Conservation (phyloP, 768 basidiomycete species). For the Vishniacozyma victoriae region DNA sequence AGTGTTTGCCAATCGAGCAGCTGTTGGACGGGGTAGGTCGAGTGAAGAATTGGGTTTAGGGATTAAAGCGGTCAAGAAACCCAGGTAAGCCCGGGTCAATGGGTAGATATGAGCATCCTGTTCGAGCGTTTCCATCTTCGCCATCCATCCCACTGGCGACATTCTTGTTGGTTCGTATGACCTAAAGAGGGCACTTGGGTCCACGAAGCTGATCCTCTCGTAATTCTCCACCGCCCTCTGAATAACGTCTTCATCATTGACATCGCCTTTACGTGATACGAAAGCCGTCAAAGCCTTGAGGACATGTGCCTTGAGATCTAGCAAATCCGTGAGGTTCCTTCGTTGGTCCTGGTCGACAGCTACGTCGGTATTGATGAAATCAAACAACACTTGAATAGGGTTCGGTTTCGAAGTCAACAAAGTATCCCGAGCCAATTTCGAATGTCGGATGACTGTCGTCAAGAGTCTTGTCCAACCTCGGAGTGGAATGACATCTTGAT, state of each 20-base stretch:
- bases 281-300: slow-evolving; percentile 35
- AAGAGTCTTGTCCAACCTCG: slow-evolving; percentile 34
- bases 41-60: slow-evolving; percentile 30
- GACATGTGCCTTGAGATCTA: slow-evolving; percentile 27
- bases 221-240: slow-evolving; percentile 27
- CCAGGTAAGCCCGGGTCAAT: slow-evolving; percentile 79
- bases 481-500: slow-evolving; percentile 24
- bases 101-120: slow-evolving; percentile 72
- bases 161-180: slow-evolving; percentile 17
- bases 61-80: slow-evolving; percentile 72
- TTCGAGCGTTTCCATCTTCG: slow-evolving; percentile 84
- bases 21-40: slow-evolving; percentile 48
- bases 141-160: slow-evolving; percentile 49
- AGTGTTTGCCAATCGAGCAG: slow-evolving; percentile 60
- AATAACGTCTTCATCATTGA: slow-evolving; percentile 24
- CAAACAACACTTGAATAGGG: slow-evolving; percentile 32
- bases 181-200: slow-evolving; percentile 19
- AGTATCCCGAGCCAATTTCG: slow-evolving; percentile 22
- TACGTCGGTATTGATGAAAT: slow-evolving; percentile 36
- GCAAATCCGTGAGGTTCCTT: slow-evolving; percentile 21
- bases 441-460: slow-evolving; percentile 29
- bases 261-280: slow-evolving; percentile 26
- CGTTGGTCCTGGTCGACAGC: too few species aligned
- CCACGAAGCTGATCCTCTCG: slow-evolving; percentile 31
- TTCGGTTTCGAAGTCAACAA: slow-evolving; percentile 30